Evolutionary conservation across 371 early-diverging fungal genomes (phyloP).

Genomic region (Mortierella sp.): DNA sequence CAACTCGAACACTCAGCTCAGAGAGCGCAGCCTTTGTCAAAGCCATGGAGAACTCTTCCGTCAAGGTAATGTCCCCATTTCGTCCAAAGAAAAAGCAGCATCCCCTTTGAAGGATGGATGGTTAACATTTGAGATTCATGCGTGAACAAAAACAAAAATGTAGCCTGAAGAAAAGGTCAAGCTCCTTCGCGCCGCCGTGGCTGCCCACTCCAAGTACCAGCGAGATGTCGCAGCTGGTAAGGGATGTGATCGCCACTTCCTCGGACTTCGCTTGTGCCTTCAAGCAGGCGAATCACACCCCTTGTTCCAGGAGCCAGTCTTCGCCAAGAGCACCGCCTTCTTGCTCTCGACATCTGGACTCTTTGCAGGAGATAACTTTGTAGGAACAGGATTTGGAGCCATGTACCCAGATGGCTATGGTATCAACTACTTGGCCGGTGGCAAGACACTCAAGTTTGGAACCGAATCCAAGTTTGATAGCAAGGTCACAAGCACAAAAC

Average conservation of each 20-base stretch:
- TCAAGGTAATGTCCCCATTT: conserved; percentile 43
- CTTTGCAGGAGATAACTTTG: conserved; percentile 74
- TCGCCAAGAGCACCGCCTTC: conserved; percentile 72
- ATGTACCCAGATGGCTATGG: conserved; percentile 87
- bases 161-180: conserved; percentile 69
- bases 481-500: conserved; percentile 57
- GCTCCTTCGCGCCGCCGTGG: conserved; percentile 69
- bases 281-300: conserved; percentile 60
- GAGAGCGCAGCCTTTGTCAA: conserved; percentile 75
- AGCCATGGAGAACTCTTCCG: conserved; percentile 65
- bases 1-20: conserved; percentile 75
- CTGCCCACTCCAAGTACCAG: conserved; percentile 73
- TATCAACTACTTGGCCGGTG: conserved; percentile 85
- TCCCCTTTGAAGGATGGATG: too few species aligned
- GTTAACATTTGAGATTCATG: too few species aligned
- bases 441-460: conserved; percentile 77
- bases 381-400: conserved; percentile 85
- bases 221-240: conserved; percentile 75
- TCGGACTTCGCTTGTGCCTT: conserved; percentile 76
- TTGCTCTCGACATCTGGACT: conserved; percentile 82
- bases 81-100: too few species aligned
- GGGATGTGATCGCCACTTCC: conserved; percentile 87
- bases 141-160: too few species aligned
- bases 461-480: conserved; percentile 78
- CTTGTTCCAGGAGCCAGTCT: conserved; percentile 82